Percentiles rank a stretch among this genome's conserved stretches.
Conservation (phyloP, 805 yeast genomes). For the Blastobotrys americana region DNA sequence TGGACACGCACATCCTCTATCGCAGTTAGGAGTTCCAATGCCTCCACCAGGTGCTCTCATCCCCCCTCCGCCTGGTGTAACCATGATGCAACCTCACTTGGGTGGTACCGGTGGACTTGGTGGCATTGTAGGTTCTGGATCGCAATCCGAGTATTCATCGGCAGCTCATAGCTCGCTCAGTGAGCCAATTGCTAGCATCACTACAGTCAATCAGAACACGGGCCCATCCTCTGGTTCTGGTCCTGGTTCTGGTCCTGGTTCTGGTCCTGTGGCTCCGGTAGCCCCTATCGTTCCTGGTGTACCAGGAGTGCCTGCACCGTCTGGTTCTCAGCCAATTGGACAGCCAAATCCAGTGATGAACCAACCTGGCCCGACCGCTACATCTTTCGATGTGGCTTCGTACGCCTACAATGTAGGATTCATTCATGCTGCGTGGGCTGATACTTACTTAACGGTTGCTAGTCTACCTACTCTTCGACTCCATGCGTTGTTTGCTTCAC, state of each 20-base stretch:
- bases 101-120: neutral
- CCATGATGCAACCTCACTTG: neutral
- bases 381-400: constrained; percentile 16
- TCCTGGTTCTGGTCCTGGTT: neutral
- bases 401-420: constrained; percentile 29
- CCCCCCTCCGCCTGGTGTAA: neutral
- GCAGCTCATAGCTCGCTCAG: neutral
- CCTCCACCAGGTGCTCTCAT: neutral
- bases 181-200: neutral
- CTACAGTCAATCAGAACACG: neutral
- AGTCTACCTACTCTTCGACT: constrained; percentile 25
- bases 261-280: neutral
- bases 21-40: neutral
- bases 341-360: constrained; percentile 1
- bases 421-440: constrained; percentile 32
- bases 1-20: neutral
- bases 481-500: constrained; percentile 29
- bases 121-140: neutral
- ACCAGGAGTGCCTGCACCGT: neutral
- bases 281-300: neutral
- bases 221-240: neutral
- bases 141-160: neutral
- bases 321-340: neutral
- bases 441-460: constrained; percentile 24
- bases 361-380: neutral